Conservation (phyloP, 306 rosid species). For the Arachis hypogaea region DNA sequence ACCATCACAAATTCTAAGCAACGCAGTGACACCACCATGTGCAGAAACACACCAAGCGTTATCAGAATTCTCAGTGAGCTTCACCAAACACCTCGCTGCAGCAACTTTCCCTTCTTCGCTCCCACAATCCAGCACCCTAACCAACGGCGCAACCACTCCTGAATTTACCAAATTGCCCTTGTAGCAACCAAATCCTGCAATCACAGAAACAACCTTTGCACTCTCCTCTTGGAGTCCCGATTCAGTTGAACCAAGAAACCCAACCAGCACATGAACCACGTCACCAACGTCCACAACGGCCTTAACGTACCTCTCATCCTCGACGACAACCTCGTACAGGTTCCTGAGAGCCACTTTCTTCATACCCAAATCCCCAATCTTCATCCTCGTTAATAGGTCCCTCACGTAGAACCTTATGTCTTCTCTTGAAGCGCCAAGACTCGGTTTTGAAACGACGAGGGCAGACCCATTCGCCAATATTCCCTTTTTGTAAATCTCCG, state of each 20-base stretch:
- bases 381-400: constrained; percentile 81
- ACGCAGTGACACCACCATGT: constrained; percentile 84
- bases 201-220: constrained; percentile 53
- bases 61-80: constrained; percentile 80
- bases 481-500: constrained; percentile 67
- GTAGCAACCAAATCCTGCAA: constrained; percentile 67
- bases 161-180: constrained; percentile 59
- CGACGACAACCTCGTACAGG: constrained; percentile 59
- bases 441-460: constrained; percentile 76
- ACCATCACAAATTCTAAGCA: constrained; percentile 72
- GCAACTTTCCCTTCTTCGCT: constrained; percentile 56
- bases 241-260: constrained; percentile 64
- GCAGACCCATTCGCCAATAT: constrained; percentile 64
- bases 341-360: constrained; percentile 64
- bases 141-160: constrained; percentile 73
- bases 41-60: constrained; percentile 93
- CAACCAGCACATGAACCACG: constrained; percentile 56
- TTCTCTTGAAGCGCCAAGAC: constrained; percentile 72
- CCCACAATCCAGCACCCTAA: constrained; percentile 76
- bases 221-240: constrained; percentile 68
- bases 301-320: constrained; percentile 79
- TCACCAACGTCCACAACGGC: constrained; percentile 66
- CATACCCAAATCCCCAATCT: constrained; percentile 80
- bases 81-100: constrained; percentile 69
- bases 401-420: constrained; percentile 84